A percentile compares a stretch with the other conserved stretches of the same genome.
Conservation (phyloP, 2,329 filamentous ascomycete genomes). For the Diaporthe sp. region DNA sequence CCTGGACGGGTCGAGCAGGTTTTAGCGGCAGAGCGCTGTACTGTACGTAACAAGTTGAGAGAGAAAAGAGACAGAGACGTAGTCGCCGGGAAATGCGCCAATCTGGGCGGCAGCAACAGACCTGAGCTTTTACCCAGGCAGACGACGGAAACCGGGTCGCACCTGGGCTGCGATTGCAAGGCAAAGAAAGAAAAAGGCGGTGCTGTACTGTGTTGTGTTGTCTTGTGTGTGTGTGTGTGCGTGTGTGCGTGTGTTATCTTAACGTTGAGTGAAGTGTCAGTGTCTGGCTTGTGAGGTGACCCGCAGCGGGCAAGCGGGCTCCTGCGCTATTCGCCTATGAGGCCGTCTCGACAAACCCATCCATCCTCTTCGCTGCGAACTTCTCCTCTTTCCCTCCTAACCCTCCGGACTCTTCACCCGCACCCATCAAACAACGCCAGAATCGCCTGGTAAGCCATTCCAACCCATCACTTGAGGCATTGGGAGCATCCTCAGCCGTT, state of each 20-base stretch:
- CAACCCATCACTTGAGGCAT: constrained; percentile 33
- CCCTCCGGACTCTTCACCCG: constrained; percentile 48
- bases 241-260: constrained; percentile 29
- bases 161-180: constrained; percentile 5
- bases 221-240: constrained; percentile 18
- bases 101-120: constrained; percentile 14
- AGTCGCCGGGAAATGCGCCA: constrained; percentile 30
- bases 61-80: constrained; percentile 3
- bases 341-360: constrained; percentile 46
- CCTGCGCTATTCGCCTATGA: constrained; percentile 43
- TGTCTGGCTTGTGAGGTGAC: constrained; percentile 40
- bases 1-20: background rate
- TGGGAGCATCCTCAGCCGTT: constrained; percentile 31
- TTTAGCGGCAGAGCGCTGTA: constrained; percentile 5
- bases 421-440: constrained; percentile 48
- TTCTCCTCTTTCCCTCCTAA: constrained; percentile 50
- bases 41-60: constrained; percentile 15
- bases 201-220: constrained; percentile 3
- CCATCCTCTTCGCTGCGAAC: constrained; percentile 48
- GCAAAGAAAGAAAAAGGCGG: background rate
- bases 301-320: constrained; percentile 43
- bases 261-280: constrained; percentile 37
- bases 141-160: background rate
- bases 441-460: constrained; percentile 47
- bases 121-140: constrained; percentile 8